These are phyloP conservation scores for Spiraea crenata DNA, from an alignment of 331 rosid genomes.

Conservation along the genomic window DNA sequence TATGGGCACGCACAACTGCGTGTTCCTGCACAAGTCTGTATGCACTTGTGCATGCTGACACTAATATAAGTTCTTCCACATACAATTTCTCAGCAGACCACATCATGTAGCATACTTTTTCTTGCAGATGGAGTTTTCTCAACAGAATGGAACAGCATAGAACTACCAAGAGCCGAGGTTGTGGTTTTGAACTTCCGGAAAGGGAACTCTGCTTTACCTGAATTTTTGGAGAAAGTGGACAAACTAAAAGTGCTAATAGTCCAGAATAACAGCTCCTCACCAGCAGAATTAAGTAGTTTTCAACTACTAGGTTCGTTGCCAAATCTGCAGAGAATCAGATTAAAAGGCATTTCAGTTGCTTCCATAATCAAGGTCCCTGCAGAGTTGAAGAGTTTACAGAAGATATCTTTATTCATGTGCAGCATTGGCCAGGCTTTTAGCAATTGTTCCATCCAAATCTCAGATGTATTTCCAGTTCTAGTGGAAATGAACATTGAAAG, in stretches of 20 bases:
- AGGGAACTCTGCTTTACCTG: conserved; percentile 40
- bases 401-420: conserved; percentile 22
- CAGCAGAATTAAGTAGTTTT: conserved; percentile 31
- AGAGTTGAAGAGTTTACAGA: background rate
- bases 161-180: conserved; percentile 26
- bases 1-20: too few relatives aligned
- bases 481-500: conserved; percentile 27
- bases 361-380: too few relatives aligned
- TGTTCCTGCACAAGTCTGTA: too few relatives aligned
- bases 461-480: conserved; percentile 19
- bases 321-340: too few relatives aligned
- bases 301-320: conserved; percentile 10
- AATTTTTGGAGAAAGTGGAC: conserved; percentile 44
- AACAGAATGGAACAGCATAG: conserved; percentile 49
- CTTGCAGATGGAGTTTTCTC: conserved; percentile 50
- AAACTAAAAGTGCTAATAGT: conserved; percentile 52
- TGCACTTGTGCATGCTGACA: too few relatives aligned
- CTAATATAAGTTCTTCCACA: too few relatives aligned
- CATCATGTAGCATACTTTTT: background rate
- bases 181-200: conserved; percentile 42
- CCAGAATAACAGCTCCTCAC: conserved; percentile 43
- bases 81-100: background rate
- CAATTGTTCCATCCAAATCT: conserved; percentile 3
- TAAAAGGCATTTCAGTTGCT: too few relatives aligned
- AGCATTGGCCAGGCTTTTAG: conserved; percentile 11